Evolutionary conservation across 495 filamentous ascomycete genomes (phyloP), one percentile per base, ranked within the genome.

Genomic region (Aspergillus campestris): DNA sequence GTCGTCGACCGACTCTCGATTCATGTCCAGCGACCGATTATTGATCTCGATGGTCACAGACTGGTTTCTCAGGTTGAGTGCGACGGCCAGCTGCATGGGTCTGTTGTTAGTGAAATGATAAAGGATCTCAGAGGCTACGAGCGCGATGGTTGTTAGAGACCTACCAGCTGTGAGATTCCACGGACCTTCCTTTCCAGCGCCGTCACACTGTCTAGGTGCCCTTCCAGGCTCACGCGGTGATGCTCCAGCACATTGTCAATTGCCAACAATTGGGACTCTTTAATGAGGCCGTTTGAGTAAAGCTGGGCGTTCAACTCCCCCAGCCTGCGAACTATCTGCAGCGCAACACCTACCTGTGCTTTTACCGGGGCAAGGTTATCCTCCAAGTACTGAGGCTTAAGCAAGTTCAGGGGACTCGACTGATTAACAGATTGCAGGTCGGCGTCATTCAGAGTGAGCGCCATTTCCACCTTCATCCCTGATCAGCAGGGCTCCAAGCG

Each of bases 1-100:
- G 38, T 69, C 59, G 18, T 65, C 52, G 6, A 67, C 53, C 8
- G 61, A 57, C 32, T 55, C 61, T 34, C 60, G 61, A 42, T 56
- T 64, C 0, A 71, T 49, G 40, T 55, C 48, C 7, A 70, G 49
- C 61, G 70, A 65, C 6, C 53, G 57, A 6, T 59, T 37, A 31
- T 64, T 67, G 38, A 64, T 55, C 14, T 42, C 32, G 12, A 53
- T 51, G 3, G 53, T 55, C 34, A 43, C 42, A 37, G 42, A 27
- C 34, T 51, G 48, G 29, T 49, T 62, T n/a, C 61, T 68, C 3
- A 66, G 49, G 34, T 64, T 55, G 5, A 56, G 42, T 30, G 67
- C 54, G 5, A 52, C 48, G 1, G 52, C 46, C 15, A 55, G 27
- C 42, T 58, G 57, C 8, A 58, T 61, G 36, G 48, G 43, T 24